These are phyloP conservation scores for Carex cristatella DNA, from an alignment of 176 grass and related monocot species.

Conservation along the genomic window DNA sequence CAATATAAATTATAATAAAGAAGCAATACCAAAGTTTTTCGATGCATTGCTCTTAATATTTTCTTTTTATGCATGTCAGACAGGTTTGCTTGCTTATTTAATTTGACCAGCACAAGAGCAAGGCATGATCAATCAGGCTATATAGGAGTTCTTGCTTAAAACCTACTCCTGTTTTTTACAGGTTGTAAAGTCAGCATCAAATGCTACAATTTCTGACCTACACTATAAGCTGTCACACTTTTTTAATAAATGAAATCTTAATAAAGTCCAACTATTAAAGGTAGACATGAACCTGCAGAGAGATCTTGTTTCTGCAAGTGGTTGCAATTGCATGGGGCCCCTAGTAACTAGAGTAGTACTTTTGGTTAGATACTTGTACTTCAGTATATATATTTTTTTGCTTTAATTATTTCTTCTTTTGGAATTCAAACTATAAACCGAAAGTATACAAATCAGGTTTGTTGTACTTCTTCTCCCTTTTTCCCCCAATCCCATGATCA, in stretches of 20 bases:
- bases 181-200: slow-evolving; percentile 19
- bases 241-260: slow-evolving; percentile 2
- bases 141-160: slow-evolving; percentile 18
- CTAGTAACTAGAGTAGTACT: not conserved
- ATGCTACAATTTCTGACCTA: slow-evolving; percentile 24
- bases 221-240: slow-evolving; percentile 17
- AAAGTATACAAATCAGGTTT: not conserved
- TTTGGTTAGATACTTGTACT: not conserved
- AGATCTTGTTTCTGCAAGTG: slow-evolving; percentile 15
- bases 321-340: slow-evolving; percentile 1
- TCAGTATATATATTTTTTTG: not conserved
- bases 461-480: not conserved
- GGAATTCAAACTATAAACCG: not conserved
- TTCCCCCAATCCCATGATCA: not conserved
- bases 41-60: not conserved
- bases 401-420: not conserved
- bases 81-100: not conserved
- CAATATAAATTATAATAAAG: not conserved
- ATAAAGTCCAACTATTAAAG: slow-evolving; percentile 12
- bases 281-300: not conserved
- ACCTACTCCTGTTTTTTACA: slow-evolving; percentile 17
- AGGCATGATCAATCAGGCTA: not conserved
- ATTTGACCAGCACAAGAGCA: not conserved
- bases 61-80: not conserved
- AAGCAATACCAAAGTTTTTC: not conserved